phyloP scores from a whole-genome alignment of 2,329 filamentous ascomycete species.

The Sordariomycetes sp. region DNA sequence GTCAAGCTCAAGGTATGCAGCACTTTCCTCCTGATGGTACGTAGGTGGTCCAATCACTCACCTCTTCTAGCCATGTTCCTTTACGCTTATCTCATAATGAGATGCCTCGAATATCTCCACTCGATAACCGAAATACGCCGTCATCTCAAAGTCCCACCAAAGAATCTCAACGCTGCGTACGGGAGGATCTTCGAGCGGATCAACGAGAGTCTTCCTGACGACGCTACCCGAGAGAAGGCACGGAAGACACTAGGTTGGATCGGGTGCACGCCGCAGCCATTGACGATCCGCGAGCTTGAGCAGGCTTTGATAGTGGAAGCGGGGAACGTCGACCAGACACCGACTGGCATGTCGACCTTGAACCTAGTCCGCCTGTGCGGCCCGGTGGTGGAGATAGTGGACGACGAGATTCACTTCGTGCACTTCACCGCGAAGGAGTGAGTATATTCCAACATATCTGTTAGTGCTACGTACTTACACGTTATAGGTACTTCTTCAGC shows the following conservation, averaged over 20 bases:
- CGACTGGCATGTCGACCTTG: conserved; percentile 1
- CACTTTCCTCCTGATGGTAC: neutral
- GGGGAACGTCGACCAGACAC: neutral
- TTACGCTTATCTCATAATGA: neutral
- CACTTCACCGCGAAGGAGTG: conserved; percentile 21
- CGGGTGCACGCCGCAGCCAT: conserved; percentile 8
- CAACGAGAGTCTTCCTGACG: neutral
- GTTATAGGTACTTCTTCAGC: conserved; percentile 7
- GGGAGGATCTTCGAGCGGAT: neutral
- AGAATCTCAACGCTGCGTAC: neutral
- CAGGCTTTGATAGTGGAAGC: conserved; percentile 6
- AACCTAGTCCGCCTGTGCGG: conserved; percentile 15
- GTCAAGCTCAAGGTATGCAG: neutral
- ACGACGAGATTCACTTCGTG: conserved; percentile 17
- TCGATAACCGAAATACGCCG: neutral
- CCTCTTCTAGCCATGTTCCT: neutral
- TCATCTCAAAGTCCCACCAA: neutral
- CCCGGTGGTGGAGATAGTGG: conserved; percentile 17
- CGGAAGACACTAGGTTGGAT: conserved; percentile 11
- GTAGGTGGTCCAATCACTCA: neutral
- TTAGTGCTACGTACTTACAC: neutral
- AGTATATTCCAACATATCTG: neutral
- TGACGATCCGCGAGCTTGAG: conserved; percentile 10
- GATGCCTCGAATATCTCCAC: neutral
- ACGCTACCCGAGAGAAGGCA: conserved; percentile 2